These are phyloP conservation scores for Saussurea involucrata DNA, from an alignment of 129 eudicot species.

Conservation along the genomic window DNA sequence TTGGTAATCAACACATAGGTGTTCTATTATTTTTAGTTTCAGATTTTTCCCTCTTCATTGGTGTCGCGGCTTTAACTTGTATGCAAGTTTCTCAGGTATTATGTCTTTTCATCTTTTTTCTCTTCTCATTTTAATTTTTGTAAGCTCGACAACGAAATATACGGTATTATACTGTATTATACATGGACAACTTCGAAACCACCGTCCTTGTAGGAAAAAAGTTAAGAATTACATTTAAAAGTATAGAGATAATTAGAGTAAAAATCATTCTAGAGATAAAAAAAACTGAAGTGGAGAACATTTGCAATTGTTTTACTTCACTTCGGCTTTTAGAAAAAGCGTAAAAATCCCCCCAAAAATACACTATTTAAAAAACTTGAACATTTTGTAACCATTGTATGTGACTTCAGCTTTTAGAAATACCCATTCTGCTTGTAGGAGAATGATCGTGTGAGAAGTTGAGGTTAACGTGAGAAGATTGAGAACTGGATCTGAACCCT, in stretches of 20 bases:
- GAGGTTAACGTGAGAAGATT: no score
- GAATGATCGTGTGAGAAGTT: no score
- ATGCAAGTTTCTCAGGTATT: conserved; percentile 94
- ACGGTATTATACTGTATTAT: neutral
- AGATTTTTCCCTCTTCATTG: conserved; percentile 70
- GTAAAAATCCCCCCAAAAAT: neutral
- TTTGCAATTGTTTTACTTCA: neutral
- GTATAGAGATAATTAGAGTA: neutral
- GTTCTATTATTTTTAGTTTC: conserved; percentile 63
- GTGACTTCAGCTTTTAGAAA: neutral
- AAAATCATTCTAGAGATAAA: neutral
- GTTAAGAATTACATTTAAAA: neutral
- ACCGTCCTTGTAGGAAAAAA: neutral
- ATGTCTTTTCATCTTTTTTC: conserved; percentile 1
- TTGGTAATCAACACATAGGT: conserved; percentile 73
- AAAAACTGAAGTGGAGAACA: neutral
- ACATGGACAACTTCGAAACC: neutral
- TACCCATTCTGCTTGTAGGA: neutral
- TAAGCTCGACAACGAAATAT: neutral
- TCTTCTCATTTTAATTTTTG: neutral
- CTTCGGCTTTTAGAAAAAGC: neutral
- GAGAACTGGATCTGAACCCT: no score
- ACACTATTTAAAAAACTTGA: neutral
- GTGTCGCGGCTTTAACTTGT: conserved; percentile 74
- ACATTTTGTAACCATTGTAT: no score